phyloP scores from a whole-genome alignment of 352 stramenopile species.

The Phytophthora sp. region DNA sequence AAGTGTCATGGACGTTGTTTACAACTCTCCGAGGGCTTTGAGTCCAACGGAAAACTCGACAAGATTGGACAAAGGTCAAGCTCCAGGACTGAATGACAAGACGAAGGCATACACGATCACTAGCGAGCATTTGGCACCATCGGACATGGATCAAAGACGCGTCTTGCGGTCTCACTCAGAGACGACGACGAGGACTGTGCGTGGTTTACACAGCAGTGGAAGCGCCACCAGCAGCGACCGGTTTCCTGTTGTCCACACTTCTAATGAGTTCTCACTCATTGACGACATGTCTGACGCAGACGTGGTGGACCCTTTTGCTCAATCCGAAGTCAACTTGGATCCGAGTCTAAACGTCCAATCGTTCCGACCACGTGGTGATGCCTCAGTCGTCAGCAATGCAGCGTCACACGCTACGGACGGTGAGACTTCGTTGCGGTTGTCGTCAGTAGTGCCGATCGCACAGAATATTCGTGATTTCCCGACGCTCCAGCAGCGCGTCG shows the following conservation, averaged over 20 bases:
- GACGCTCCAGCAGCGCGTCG: slow-evolving; percentile 60
- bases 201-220: background rate
- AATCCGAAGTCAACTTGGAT: slow-evolving; percentile 14
- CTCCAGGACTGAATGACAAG: slow-evolving; percentile 1
- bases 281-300: slow-evolving; percentile 8
- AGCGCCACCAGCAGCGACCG: slow-evolving; percentile 1
- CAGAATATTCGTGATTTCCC: slow-evolving; percentile 49
- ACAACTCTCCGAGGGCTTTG: slow-evolving; percentile 25
- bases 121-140: too few species aligned
- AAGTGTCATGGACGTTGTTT: slow-evolving; percentile 47
- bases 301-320: slow-evolving; percentile 11
- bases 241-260: background rate
- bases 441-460: slow-evolving; percentile 21
- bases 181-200: slow-evolving; percentile 37
- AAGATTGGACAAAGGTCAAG: slow-evolving; percentile 7
- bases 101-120: too few species aligned
- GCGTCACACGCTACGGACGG: slow-evolving; percentile 1
- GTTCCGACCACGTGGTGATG: slow-evolving; percentile 13
- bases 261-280: background rate
- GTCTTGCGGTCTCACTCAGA: slow-evolving; percentile 56
- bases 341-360: slow-evolving; percentile 5
- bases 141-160: slow-evolving; percentile 26
- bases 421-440: slow-evolving; percentile 7
- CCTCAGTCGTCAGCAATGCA: slow-evolving; percentile 1
- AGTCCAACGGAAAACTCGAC: slow-evolving; percentile 14